Evolutionary conservation across 78 protist species (phyloP), one percentile per base, ranked within the genome.

Genomic region (Capsaspora owczarzaki): DNA sequence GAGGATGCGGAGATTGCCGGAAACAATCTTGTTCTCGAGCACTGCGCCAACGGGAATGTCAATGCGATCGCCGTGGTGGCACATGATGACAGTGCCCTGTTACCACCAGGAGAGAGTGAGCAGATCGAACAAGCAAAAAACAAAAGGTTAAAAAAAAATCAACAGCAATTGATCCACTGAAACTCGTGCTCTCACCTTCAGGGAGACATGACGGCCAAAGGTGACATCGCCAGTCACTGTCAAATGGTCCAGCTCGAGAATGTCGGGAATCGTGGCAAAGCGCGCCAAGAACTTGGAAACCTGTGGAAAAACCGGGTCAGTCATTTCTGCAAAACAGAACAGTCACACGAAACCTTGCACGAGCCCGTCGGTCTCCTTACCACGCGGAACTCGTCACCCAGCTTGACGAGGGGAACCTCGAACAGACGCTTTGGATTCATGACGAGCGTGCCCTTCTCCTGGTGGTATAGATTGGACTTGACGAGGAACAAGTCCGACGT

Each of bases 181-280:
- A n/a, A n/a, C n/a, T n/a, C n/a, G n/a, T n/a, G n/a, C n/a, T n/a
- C n/a, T 6, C 14, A 72, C 85, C 76, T 79, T 79, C 42, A 95
- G 78, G 29, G 80, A 82, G 20, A 92, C 93, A 35, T 76, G 83
- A 20, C 80, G 14, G 14, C 94, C 97, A 81, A 97, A 86, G 0
- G 82, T 81, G n/a, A 97, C 97, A 74, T 95, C 94, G 43, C 98
- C 98, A 47, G 87, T 71, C 37, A 96, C 85, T 37, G 95, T 92
- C 74, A 97, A 89, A 51, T 85, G 89, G 37, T 90, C 90, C 80
- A 95, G 85, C 79, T 92, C 96, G 42, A 91, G 43, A 25, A 97
- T 74, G 60, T 89, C 87, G 4, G 99, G 99, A 80, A 91, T 79
- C 27, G 66, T 75, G 37, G 44, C 69, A 75, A 92, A 37, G 22